A percentile compares a stretch with the other conserved stretches of the same genome.
These are phyloP conservation scores for Chrysanthemum seticuspe DNA, from an alignment of 129 eudicot species.

Conservation along the genomic window DNA sequence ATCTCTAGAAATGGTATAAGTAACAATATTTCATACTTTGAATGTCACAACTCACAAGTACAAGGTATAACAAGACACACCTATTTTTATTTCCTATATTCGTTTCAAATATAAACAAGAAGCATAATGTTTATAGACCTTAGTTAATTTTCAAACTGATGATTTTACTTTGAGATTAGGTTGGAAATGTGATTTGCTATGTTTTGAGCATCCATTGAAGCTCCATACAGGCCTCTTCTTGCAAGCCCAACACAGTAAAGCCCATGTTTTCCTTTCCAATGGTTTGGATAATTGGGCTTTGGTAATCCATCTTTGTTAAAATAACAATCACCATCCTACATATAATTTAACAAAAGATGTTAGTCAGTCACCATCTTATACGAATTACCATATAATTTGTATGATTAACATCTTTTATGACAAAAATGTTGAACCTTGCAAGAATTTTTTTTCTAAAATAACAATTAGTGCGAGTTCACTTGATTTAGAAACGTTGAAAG, in stretches of 20 bases:
- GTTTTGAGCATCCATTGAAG: slow-evolving; percentile 58
- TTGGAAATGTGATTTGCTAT: slow-evolving; percentile 36
- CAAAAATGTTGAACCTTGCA: too few relatives aligned
- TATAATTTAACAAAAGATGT: neutral
- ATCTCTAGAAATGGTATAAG: too few relatives aligned
- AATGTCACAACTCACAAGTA: too few relatives aligned
- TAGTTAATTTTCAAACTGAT: neutral
- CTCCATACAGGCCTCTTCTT: slow-evolving; percentile 59
- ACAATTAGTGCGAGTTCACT: too few relatives aligned
- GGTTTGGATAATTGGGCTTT: slow-evolving; percentile 54
- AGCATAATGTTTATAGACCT: too few relatives aligned
- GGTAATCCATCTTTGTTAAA: slow-evolving; percentile 70
- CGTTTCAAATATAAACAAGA: too few relatives aligned
- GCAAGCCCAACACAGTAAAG: slow-evolving; percentile 74
- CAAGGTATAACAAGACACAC: too few relatives aligned
- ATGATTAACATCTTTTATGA: neutral
- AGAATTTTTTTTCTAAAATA: too few relatives aligned
- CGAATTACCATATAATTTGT: neutral
- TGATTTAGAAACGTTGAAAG: too few relatives aligned
- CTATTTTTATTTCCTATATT: too few relatives aligned
- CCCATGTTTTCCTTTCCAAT: slow-evolving; percentile 85
- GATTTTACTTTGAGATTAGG: slow-evolving; percentile 19
- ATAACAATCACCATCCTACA: slow-evolving; percentile 50
- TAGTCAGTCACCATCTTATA: neutral
- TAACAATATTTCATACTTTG: too few relatives aligned